Percentiles rank a stretch among this genome's conserved stretches.
Conservation (phyloP, 495 filamentous ascomycete genomes). For the Durotheca rogersii region DNA sequence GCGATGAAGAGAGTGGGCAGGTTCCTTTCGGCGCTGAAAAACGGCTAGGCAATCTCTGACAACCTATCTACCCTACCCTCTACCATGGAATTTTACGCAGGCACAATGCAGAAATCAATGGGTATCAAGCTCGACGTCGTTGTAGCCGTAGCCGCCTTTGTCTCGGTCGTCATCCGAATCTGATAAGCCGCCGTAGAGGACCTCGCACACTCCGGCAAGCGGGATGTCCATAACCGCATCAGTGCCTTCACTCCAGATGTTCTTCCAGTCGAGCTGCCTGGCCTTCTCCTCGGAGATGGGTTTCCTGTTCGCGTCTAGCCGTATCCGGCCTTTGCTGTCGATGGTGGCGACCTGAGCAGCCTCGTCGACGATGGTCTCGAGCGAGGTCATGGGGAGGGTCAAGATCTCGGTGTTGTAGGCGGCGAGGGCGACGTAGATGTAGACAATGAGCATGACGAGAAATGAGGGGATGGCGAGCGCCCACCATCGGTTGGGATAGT, state of each 20-base stretch:
- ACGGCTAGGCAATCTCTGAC: too few species aligned
- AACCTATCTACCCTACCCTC: too few species aligned
- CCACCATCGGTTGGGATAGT: conserved; percentile 98
- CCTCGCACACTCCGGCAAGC: conserved; percentile 94
- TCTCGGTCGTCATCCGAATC: conserved; percentile 28
- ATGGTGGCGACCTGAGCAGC: conserved; percentile 82
- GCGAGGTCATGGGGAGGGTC: conserved; percentile 73
- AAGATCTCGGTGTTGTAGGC: conserved; percentile 86
- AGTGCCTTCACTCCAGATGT: conserved; percentile 85
- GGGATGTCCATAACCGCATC: conserved; percentile 98
- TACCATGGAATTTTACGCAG: too few species aligned
- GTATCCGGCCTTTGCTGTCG: conserved; percentile 66
- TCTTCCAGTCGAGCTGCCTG: conserved; percentile 67
- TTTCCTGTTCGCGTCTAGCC: conserved; percentile 52
- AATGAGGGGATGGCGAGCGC: conserved; percentile 86
- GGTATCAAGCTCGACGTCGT: conserved; percentile 13
- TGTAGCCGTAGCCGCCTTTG: too few species aligned
- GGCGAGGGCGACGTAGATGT: conserved; percentile 92
- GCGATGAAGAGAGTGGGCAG: too few species aligned
- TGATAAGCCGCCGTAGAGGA: conserved; percentile 63
- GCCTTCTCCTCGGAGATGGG: conserved; percentile 51
- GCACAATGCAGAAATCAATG: conserved; percentile 11
- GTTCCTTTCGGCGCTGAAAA: too few species aligned
- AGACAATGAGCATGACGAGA: conserved; percentile 83
- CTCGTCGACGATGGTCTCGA: conserved; percentile 92